Conservation (phyloP, 495 filamentous ascomycete species). For the Daldinia grandis region DNA sequence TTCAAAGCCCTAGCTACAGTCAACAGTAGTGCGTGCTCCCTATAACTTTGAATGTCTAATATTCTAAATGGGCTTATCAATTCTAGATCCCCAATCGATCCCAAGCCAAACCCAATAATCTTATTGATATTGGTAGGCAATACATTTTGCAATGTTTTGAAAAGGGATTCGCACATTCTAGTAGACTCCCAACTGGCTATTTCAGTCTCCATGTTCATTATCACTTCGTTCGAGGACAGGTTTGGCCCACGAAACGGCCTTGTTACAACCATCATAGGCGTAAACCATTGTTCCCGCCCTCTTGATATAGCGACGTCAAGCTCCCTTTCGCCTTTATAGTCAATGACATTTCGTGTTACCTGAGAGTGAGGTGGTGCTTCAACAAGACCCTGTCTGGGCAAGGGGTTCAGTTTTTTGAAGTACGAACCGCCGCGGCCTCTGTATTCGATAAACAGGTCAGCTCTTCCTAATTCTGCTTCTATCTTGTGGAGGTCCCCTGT, state of each 20-base stretch:
- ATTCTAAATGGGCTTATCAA: not conserved
- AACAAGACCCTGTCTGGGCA: not conserved
- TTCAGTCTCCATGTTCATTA: not conserved
- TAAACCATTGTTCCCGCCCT: not conserved
- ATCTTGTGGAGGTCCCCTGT: not conserved
- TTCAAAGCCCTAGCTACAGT: not conserved
- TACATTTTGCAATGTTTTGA: not conserved
- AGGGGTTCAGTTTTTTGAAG: not conserved
- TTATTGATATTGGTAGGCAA: not conserved
- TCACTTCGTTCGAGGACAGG: not conserved
- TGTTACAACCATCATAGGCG: not conserved
- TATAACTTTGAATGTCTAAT: not conserved
- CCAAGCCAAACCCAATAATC: slow-evolving; percentile 10
- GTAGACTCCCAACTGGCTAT: not conserved
- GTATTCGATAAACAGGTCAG: not conserved
- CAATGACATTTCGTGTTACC: not conserved
- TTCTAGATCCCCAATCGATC: not conserved
- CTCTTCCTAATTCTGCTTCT: not conserved
- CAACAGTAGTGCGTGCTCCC: slow-evolving; percentile 3
- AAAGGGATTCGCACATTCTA: not conserved
- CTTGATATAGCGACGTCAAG: not conserved
- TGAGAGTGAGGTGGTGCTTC: not conserved
- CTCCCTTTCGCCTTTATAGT: not conserved
- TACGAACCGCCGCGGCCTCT: not conserved
- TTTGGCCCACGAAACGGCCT: not conserved